Percentiles rank a stretch among this genome's conserved stretches.
These are phyloP conservation scores for Pichia sp. DNA, from an alignment of 1,139 yeast genomes.

Conservation along the genomic window DNA sequence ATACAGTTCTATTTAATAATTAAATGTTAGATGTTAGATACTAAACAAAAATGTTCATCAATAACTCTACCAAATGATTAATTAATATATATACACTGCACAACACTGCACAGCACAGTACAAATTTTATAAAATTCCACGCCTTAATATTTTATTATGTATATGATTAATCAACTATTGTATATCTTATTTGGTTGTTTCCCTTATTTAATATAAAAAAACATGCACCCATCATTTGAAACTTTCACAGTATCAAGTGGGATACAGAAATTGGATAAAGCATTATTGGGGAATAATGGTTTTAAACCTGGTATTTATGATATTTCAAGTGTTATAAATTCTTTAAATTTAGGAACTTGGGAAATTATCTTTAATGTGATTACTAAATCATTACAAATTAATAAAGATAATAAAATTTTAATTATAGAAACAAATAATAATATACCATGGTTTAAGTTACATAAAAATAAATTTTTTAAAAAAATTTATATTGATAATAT, in stretches of 20 bases:
- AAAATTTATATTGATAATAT: constrained; percentile 5
- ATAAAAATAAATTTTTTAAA: constrained; percentile 6
- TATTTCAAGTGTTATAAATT: constrained; percentile 22
- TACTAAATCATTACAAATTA: constrained; percentile 6
- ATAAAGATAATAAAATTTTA: constrained; percentile 8
- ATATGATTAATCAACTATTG: no score
- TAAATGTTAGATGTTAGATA: no score
- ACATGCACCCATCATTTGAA: no score
- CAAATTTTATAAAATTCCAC: no score
- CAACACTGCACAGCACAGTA: no score
- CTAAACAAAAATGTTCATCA: no score
- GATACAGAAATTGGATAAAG: constrained; percentile 5
- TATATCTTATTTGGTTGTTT: no score
- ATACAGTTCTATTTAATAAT: no score
- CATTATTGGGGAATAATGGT: constrained; percentile 19
- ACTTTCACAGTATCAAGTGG: constrained; percentile 1
- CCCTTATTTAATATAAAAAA: no score
- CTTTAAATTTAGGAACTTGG: constrained; percentile 21
- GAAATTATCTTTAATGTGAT: constrained; percentile 21
- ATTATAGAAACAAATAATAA: constrained; percentile 12
- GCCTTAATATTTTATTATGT: no score
- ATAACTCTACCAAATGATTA: no score
- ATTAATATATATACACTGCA: no score
- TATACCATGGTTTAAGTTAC: constrained; percentile 25
- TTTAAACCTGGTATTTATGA: constrained; percentile 24